Conservation (phyloP, 2,329 filamentous ascomycete species). For the Fusarium scirpi region DNA sequence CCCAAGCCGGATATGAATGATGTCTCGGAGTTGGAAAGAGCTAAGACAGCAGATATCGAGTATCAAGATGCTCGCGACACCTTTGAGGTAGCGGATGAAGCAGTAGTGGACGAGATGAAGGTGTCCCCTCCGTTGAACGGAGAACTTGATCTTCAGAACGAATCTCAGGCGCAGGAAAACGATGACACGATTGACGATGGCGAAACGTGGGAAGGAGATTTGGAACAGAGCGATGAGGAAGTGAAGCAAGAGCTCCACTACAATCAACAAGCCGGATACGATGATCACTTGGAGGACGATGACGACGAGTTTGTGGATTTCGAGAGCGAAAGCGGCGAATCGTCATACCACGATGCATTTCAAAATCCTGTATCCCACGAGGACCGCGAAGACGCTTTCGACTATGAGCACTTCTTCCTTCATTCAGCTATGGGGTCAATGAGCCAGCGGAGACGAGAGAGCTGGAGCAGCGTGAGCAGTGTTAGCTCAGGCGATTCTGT, state of each 20-base stretch:
- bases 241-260: constrained; percentile 44
- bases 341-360: constrained; percentile 71
- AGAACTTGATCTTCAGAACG: constrained; percentile 35
- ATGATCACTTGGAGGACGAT: constrained; percentile 39
- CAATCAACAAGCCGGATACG: constrained; percentile 35
- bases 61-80: constrained; percentile 14
- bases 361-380: constrained; percentile 81
- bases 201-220: constrained; percentile 30
- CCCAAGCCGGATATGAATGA: constrained; percentile 14
- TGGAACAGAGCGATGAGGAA: constrained; percentile 14
- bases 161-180: constrained; percentile 3
- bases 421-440: constrained; percentile 90
- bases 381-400: constrained; percentile 93
- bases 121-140: not conserved
- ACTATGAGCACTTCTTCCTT: constrained; percentile 95
- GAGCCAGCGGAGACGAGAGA: constrained; percentile 58
- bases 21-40: constrained; percentile 13
- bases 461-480: constrained; percentile 67
- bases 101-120: not conserved
- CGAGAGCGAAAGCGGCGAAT: constrained; percentile 73
- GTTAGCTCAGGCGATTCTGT: constrained; percentile 70
- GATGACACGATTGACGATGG: constrained; percentile 53
- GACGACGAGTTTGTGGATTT: constrained; percentile 54
- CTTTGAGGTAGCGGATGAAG: constrained; percentile 2
- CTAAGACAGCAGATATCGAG: constrained; percentile 12